Evolutionary conservation across 1,284 basidiomycete species (phyloP).

Genomic region (Sanghuangporus sanghuang): DNA sequence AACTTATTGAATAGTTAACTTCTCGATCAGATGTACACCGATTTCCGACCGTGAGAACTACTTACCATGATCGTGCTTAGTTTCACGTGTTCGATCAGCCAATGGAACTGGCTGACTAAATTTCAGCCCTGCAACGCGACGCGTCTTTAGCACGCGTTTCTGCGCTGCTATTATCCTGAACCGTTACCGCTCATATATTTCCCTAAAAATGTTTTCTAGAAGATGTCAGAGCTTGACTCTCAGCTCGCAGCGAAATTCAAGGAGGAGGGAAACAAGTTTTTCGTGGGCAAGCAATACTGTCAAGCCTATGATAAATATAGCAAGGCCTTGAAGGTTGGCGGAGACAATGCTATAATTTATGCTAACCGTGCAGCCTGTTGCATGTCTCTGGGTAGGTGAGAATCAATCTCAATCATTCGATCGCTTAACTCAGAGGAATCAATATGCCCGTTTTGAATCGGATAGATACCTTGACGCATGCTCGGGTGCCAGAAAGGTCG

Average conservation of each 20-base stretch:
- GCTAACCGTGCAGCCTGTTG: slow-evolving; percentile 34
- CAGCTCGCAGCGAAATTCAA: slow-evolving; percentile 25
- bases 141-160: background rate
- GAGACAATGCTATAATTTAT: slow-evolving; percentile 31
- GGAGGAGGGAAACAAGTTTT: slow-evolving; percentile 33
- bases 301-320: slow-evolving; percentile 31
- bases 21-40: no score
- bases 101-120: background rate
- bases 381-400: slow-evolving; percentile 12
- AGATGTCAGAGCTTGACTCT: background rate
- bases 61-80: no score
- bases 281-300: slow-evolving; percentile 27
- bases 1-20: no score
- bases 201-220: no score
- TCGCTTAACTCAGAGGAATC: background rate
- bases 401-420: background rate
- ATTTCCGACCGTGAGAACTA: no score
- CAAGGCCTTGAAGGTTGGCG: slow-evolving; percentile 29
- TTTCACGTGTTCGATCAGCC: no score
- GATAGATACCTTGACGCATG: slow-evolving; percentile 9
- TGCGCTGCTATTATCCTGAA: no score
- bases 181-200: no score
- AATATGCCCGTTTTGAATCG: background rate
- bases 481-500: slow-evolving; percentile 8
- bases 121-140: background rate